phyloP scores from a whole-genome alignment of 1,284 basidiomycete species.

The Ganoderma sp. region DNA sequence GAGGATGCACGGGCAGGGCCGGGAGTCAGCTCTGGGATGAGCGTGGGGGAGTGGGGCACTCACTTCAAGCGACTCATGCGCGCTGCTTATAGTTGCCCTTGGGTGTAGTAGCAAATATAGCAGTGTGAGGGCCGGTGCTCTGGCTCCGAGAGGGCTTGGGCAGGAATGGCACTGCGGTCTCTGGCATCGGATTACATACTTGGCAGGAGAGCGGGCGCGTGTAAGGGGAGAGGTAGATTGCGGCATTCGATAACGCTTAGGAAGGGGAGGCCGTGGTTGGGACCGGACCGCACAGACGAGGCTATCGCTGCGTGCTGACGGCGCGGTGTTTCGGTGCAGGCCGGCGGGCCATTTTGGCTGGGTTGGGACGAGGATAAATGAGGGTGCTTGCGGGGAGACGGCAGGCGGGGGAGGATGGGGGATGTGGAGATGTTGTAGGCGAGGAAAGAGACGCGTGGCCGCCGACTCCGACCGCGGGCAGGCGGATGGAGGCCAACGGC shows the following conservation, averaged over 20 bases:
- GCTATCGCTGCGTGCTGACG: constrained; percentile 6
- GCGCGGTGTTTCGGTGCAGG: constrained; percentile 3
- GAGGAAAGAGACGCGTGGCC: constrained; percentile 24
- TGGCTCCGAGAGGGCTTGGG: constrained; percentile 4
- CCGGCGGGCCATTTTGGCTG: constrained; percentile 1
- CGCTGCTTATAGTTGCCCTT: constrained; percentile 5
- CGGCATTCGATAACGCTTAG: constrained; percentile 32
- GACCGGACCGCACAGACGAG: constrained; percentile 9
- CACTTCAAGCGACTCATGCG: background rate
- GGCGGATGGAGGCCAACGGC: constrained; percentile 21
- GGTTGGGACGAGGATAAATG: constrained; percentile 5
- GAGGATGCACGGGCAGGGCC: background rate
- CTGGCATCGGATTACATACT: constrained; percentile 10
- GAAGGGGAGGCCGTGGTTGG: constrained; percentile 19
- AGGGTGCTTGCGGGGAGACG: constrained; percentile 8
- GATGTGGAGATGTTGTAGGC: constrained; percentile 13
- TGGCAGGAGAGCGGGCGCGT: constrained; percentile 19
- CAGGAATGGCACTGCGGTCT: constrained; percentile 7
- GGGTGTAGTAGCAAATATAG: constrained; percentile 15
- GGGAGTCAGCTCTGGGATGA: background rate
- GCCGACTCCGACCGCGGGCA: constrained; percentile 20
- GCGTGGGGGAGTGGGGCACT: constrained; percentile 5
- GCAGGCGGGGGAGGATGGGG: constrained; percentile 8
- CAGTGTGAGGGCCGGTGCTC: constrained; percentile 7
- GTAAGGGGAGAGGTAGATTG: constrained; percentile 20